Base-by-base conservation (phyloP, 208 protist genomes). In the Acanthamoeba divionensis region DNA sequence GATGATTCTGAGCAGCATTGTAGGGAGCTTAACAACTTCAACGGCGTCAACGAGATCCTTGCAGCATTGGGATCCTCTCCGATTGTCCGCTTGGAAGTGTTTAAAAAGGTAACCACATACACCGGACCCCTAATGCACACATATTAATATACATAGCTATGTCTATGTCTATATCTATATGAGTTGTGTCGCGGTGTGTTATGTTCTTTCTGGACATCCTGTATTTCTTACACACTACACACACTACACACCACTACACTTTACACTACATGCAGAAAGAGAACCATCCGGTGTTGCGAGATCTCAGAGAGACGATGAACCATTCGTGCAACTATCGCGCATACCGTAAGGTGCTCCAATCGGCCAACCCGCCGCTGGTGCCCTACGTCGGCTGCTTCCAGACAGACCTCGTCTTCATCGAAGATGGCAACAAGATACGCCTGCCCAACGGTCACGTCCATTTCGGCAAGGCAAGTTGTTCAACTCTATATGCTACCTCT, bases 341-440 rank as follows among this genome's bases (percentile, higher is more conserved):
- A 21, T 65, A 44, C 48, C 85, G 85, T 29, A 48, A 15, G 29
- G 62, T 44, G 26, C 62, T 90, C 26, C 7, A 36, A 24, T 36
- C 41, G 48, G 50, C 67, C 85, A 75, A 90, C 9, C 87, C 91
- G 38, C 92, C 92, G 4, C 62, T 75, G 7, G 62, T 93, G n/a
- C 92, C 92, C 36, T 90, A 93, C 48, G 41, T 93, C 15, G 92
- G 92, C 57, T 90, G 92, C 38, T 91, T 63, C 90, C 79, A 93
- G 54, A 91, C 77, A 6, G 92, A 94, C 63, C 52, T 94, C 33
- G 92, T 90, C 21, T 94, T 94, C 55, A 92, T 91, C 41, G 75
- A 91, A 6, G 86, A 93, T 24, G 92, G 92, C 38, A 92, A 92
- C 71, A 38, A 89, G 55, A 44, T 83, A 33, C 24, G 75, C 31